phyloP scores from a whole-genome alignment of 108 stramenopile genomes.

The Stephanodiscus minutulus region DNA sequence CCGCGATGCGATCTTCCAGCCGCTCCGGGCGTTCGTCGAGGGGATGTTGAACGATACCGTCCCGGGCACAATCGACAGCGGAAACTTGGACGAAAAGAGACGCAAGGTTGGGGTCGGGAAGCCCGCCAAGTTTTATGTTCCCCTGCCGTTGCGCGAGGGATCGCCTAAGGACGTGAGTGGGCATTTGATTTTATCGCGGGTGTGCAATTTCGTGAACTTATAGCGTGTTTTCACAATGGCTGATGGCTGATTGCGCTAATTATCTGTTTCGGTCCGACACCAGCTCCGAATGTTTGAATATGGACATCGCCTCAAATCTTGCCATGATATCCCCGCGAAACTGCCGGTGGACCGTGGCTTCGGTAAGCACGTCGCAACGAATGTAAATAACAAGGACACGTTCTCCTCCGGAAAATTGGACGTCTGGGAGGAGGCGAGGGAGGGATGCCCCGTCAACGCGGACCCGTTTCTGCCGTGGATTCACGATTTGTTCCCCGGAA shows the following conservation, averaged over 20 bases:
- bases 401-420: conserved; percentile 41
- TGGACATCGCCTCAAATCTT: conserved; percentile 50
- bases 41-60: conserved; percentile 57
- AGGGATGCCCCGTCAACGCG: conserved; percentile 70
- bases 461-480: conserved; percentile 81
- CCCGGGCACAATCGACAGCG: conserved; percentile 49
- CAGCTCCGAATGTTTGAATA: conserved; percentile 47
- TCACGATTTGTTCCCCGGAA: conserved; percentile 69
- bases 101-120: conserved; percentile 44
- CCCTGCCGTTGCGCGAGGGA: conserved; percentile 63
- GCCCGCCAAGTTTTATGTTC: conserved; percentile 56
- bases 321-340: conserved; percentile 65
- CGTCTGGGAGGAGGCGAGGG: conserved; percentile 54
- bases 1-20: conserved; percentile 34
- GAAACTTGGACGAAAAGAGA: conserved; percentile 45
- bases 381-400: conserved; percentile 51
- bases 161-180: conserved; percentile 53
- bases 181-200: neutral
- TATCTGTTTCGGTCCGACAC: neutral
- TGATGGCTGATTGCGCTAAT: too few relatives aligned
- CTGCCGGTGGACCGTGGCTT: conserved; percentile 68
- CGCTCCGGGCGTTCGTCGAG: conserved; percentile 65
- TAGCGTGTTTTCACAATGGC: too few relatives aligned
- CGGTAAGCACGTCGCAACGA: conserved; percentile 46
- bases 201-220: neutral